These are phyloP conservation scores for Pyrrhoderma lamaoense DNA, from an alignment of 1,284 basidiomycete species.

Conservation along the genomic window DNA sequence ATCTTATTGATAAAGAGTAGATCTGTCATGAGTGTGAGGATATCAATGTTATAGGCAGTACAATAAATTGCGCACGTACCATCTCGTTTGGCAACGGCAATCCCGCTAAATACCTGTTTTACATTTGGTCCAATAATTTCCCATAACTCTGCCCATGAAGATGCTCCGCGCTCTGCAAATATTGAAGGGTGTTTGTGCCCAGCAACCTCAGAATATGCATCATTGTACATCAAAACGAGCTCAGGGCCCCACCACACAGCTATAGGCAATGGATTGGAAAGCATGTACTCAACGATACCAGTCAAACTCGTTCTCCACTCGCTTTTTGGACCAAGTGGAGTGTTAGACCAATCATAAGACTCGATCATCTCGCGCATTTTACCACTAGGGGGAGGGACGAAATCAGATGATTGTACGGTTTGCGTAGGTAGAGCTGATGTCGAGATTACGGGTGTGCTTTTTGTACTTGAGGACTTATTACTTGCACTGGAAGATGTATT, in stretches of 20 bases:
- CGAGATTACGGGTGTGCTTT: too few relatives aligned
- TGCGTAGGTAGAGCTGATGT: too few relatives aligned
- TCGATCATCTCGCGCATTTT: conserved; percentile 19
- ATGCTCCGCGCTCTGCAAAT: conserved; percentile 18
- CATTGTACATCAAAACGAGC: conserved; percentile 19
- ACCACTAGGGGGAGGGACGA: background rate
- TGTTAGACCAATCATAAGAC: conserved; percentile 16
- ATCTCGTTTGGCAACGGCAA: conserved; percentile 16
- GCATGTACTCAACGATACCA: conserved; percentile 14
- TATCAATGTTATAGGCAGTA: background rate
- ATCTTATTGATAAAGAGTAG: conserved; percentile 20
- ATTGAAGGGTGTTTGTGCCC: conserved; percentile 18
- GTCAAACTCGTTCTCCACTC: conserved; percentile 12
- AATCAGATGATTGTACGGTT: too few relatives aligned
- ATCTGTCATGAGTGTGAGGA: conserved; percentile 11
- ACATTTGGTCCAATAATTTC: conserved; percentile 17
- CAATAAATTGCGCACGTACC: conserved; percentile 8
- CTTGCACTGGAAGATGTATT: too few relatives aligned
- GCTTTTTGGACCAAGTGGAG: conserved; percentile 17
- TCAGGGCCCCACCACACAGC: conserved; percentile 19
- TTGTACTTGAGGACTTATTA: too few relatives aligned
- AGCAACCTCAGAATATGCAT: conserved; percentile 18
- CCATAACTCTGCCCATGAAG: conserved; percentile 20
- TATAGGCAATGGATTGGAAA: conserved; percentile 18
- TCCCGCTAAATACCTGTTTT: conserved; percentile 13